Base-by-base conservation (phyloP, 768 basidiomycete species). In the Amanita jacksonii region DNA sequence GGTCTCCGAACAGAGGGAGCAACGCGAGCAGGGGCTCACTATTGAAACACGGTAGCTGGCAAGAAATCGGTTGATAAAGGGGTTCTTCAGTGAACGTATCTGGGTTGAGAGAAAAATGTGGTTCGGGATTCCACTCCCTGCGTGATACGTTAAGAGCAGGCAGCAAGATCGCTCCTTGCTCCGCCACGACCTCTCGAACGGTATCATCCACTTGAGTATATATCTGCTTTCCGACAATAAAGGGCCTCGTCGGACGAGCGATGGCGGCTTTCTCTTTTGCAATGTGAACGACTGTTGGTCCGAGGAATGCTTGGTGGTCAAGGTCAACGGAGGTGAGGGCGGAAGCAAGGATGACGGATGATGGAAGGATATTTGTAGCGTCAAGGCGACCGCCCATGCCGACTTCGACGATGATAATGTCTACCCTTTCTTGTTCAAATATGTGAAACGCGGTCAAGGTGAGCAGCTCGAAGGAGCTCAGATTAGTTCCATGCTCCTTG, bases 331-430 rank as follows among this genome's bases (percentile, higher is more conserved):
- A 63, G 0, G 92, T 89, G 20, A 98, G 67, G 24, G 79, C 85
- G n/a, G 86, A 88, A 1, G 81, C 77, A 24, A 90, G 61, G 32
- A 93, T 73, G 40, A 65, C 65, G 1, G 73, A 67, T 35, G 82
- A 74, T 2, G 86, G 74, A 15, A 98, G 76, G 43, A 85, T 73
- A 57, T 99, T 99, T 2, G 96, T 99, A 15, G 96, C 94, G 58
- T 98, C 96, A 39, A 83, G 62, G 3, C 77, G 70, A 4, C 96
- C 96, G 0, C 96, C 96, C 84, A 99, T 82, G 0, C 96, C 94
- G 8, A 91, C 93, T 63, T 99, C 94, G 34, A 96, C 62, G 8
- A 98, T 77, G 16, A 81, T 83, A 30, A 97, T 54, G 51, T 97
- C 93, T 5, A 93, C 70, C n/a, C 63, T 51, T 2, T 64, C 65